These are phyloP conservation scores for Tagetes erecta DNA, from an alignment of 129 eudicot genomes.

Conservation along the genomic window DNA sequence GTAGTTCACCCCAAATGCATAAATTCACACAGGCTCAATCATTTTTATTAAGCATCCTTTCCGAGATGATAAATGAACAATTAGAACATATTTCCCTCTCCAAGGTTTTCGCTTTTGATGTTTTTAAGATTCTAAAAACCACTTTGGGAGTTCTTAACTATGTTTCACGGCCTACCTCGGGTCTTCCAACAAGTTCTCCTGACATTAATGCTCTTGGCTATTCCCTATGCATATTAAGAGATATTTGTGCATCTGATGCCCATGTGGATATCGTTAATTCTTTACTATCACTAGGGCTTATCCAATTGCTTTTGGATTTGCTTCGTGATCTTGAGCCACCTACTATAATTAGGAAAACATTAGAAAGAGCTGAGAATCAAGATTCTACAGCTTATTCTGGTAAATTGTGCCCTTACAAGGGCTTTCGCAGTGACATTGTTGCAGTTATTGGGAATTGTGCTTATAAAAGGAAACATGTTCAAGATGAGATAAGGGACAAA, in stretches of 20 bases:
- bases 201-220: constrained; percentile 68
- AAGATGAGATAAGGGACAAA: constrained; percentile 61
- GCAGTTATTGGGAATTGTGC: constrained; percentile 73
- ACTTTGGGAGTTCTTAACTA: constrained; percentile 41
- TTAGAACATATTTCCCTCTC: constrained; percentile 43
- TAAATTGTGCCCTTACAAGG: constrained; percentile 73
- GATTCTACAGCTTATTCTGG: constrained; percentile 31
- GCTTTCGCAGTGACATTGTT: constrained; percentile 78
- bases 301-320: constrained; percentile 51
- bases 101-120: constrained; percentile 43
- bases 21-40: constrained; percentile 56
- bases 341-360: constrained; percentile 52
- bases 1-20: constrained; percentile 15
- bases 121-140: constrained; percentile 45
- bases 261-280: constrained; percentile 38
- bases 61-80: constrained; percentile 67
- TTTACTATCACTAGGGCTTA: constrained; percentile 57
- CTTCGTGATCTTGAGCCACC: constrained; percentile 82
- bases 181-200: constrained; percentile 63
- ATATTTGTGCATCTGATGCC: constrained; percentile 58
- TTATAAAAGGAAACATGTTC: constrained; percentile 56
- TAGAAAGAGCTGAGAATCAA: constrained; percentile 29
- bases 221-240: constrained; percentile 69
- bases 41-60: constrained; percentile 54
- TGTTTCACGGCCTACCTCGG: constrained; percentile 35